Evolutionary conservation across 352 stramenopile species (phyloP).

Genomic region (Globisporangium radiosum): DNA sequence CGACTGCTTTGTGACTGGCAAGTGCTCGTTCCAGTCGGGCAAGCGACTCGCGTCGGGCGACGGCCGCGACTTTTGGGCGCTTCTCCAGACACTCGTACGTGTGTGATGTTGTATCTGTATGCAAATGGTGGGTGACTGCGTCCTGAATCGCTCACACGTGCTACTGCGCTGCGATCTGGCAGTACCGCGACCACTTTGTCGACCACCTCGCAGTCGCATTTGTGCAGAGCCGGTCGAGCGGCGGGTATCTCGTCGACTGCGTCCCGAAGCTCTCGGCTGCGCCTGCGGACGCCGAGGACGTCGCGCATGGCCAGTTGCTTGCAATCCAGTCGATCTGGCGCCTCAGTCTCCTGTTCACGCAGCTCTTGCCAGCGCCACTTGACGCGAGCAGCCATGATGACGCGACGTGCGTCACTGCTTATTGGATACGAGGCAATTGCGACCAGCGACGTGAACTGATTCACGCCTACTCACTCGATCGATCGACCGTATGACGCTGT

Average conservation of each 20-base stretch:
- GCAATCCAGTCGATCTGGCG: slow-evolving; percentile 18
- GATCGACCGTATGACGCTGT: neutral
- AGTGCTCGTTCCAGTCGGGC: slow-evolving; percentile 17
- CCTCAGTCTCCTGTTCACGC: slow-evolving; percentile 13
- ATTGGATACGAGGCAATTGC: neutral
- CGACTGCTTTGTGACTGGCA: slow-evolving; percentile 22
- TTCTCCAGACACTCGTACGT: slow-evolving; percentile 42
- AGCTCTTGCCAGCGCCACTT: slow-evolving; percentile 1
- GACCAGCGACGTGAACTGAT: neutral
- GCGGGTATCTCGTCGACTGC: slow-evolving; percentile 29
- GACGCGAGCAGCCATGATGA: neutral
- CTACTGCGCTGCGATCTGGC: neutral
- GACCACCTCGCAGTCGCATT: slow-evolving; percentile 34
- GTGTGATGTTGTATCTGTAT: neutral
- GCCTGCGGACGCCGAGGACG: slow-evolving; percentile 4
- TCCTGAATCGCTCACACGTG: neutral
- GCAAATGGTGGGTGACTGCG: no score
- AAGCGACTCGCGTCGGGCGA: slow-evolving; percentile 13
- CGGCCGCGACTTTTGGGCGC: slow-evolving; percentile 42
- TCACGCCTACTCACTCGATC: neutral
- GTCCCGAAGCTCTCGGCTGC: slow-evolving; percentile 14
- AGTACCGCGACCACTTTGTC: slow-evolving; percentile 23
- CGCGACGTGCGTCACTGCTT: slow-evolving; percentile 5
- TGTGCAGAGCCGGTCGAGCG: slow-evolving; percentile 27
- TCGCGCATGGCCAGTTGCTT: slow-evolving; percentile 16